Evolutionary conservation across 495 filamentous ascomycete species (phyloP), one percentile per base, ranked within the genome.

Genomic region (Chaetomium tenue): DNA sequence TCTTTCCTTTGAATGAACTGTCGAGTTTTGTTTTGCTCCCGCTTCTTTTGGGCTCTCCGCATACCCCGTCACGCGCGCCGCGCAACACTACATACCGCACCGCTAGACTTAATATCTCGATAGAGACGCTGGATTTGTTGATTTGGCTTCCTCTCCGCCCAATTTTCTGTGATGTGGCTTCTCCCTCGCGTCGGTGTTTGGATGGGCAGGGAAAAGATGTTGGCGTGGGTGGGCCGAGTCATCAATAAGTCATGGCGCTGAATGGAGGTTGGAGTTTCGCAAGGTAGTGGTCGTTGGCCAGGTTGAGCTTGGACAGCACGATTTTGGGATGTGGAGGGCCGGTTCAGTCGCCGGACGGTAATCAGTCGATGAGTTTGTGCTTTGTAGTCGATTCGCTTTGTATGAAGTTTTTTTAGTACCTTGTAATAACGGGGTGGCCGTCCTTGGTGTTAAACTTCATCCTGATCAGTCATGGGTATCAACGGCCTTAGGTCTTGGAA

Each of bases 41-140:
- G 63, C 20, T 61, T 47, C 55, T 64, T 64, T 70, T 50, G 12
- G 40, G 55, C 16, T 23, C 13, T 46, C 42, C 54, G 54, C 63
- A 66, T 56, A 67, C 61, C 33, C 67, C 18, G 20, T 18, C 52
- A 20, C 30, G 52, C 28, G 26, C 18, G 13, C 20, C 42, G 44
- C 42, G 42, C 40, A 39, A 58, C 65, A 55, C 62, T 69, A 68
- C 69, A 66, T 69, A 72, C 15, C 58, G 67, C 61, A 67, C 70
- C 54, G 55, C 67, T 75, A 75, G 72, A 73, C 52, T 75, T 75
- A 75, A 75, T 75, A 75, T 69, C 66, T 67, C 47, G 71, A 58
- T 50, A 65, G 58, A 67, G 56, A 66, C 66, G 65, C 60, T 66
- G 58, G 61, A 58, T 68, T 55, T 65, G 53, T 44, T 58, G 44